Base-by-base conservation (phyloP, 2,329 filamentous ascomycete genomes). In the Neonectria coccinea region DNA sequence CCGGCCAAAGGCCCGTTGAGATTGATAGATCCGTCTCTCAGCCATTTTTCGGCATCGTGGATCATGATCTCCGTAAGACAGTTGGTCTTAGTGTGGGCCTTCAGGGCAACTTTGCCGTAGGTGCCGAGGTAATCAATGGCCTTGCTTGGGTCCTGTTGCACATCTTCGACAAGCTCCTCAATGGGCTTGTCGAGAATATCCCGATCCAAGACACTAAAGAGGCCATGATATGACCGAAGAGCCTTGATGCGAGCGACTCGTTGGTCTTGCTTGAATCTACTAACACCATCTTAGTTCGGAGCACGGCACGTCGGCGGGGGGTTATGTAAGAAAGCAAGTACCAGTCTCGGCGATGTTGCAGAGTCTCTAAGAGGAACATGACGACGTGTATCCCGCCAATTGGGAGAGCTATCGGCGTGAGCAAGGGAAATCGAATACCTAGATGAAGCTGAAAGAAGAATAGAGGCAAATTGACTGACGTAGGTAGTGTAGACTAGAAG, bases 1-100 rank as follows among this genome's bases (percentile, higher is more conserved):
- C 94, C 94, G 1, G 94, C 94, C 33, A 97, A 81, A 1, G 94
- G 93, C 0, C 94, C 94, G 73, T 91, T 87, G 33, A 95, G 80
- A 75, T 97, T 94, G 76, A 89, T 82, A 9, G 81, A 84, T 11
- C 82, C 84, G 59, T 85, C 80, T 4, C 74, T 67, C 18, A 88
- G 77, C 93, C 93, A 97, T 58, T 83, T 79, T 79, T 97, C 92
- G 0, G 93, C 93, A 59, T 91, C 90, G 0, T 88, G 84, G 41
- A 97, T 86, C 81, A 97, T 87, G 60, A 97, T 83, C 79, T 97
- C 94, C 0, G 95, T 97, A 12, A 97, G 80, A 75, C 93, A 97
- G 78, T 97, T 97, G 2, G 94, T 97, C 79, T 91, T 91, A 67
- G 90, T 86, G 39, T 97, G 95, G 1, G 93, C 94, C 74, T 89